Evolutionary conservation across 2,329 filamentous ascomycete species (phyloP), one percentile per base, ranked within the genome.

Genomic region (Albophoma yamanashiensis): DNA sequence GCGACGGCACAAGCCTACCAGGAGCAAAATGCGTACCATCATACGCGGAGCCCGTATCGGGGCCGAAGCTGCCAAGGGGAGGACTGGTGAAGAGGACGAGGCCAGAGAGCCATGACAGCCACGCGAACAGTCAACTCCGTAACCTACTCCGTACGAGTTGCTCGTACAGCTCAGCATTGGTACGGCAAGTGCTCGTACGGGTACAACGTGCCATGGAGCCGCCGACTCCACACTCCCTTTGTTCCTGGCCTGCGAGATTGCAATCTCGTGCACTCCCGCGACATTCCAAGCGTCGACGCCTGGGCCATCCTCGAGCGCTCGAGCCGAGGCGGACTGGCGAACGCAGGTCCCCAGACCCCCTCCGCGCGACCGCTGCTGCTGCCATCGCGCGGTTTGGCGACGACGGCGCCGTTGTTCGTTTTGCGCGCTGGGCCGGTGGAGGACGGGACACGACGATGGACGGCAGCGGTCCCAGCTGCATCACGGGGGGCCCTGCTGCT

Each of bases 401-500:
- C 7, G 47, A 34, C 20, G 27, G 17, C 34, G 27, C 17, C 17
- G 9, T 3, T 14, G 27, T 11, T 11, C 47, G 27, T 52, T 9
- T 34, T 14, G 47, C 25, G 34, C 47, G 45, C 22, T 27, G 25
- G 45, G 17, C 25, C 25, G 15, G 15, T 31, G 47, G 25, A 20
- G 47, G 47, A 55, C 17, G 50, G 50, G 50, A 36, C 27, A 20
- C 4, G 17, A 38, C 7, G 31, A 50, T 17, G n/a, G 40, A 58
- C 25, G 43, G 57, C 22, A 38, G 27, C 27, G 27, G 27, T 31
- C 27, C 27, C 27, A 31, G 58, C 58, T 59, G 58, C 58, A 59
- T 56, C 58, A 59, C 52, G 27, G 53, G 58, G 53, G 58, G 58
- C 53, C 53, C 31, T 31, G 53, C 34, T 31, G 58, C 58, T 40